phyloP scores from a whole-genome alignment of 192 early-diverging fungal genomes.

The Gamsiella multidivaricata region DNA sequence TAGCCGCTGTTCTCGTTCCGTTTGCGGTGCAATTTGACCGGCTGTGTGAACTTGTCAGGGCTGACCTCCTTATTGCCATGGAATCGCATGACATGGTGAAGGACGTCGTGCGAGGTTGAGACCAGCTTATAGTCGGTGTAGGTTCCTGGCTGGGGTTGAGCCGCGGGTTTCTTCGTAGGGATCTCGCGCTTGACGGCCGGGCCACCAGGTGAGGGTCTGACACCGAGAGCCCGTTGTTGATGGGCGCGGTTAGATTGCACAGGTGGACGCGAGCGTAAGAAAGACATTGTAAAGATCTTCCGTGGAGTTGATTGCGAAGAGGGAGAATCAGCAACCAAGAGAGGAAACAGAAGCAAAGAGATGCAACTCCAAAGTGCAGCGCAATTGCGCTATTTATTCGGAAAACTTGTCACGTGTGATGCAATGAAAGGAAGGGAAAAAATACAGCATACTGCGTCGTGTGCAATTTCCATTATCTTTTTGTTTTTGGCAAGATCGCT shows the following conservation, averaged over 20 bases:
- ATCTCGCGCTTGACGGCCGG: conserved; percentile 33
- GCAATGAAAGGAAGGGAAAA: too few relatives aligned
- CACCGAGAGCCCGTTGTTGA: conserved; percentile 14
- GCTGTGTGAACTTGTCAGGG: conserved; percentile 64
- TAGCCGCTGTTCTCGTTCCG: conserved; percentile 37
- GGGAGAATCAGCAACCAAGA: background rate
- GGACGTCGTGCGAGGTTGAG: conserved; percentile 62
- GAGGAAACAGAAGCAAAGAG: too few relatives aligned
- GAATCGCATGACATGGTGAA: conserved; percentile 77
- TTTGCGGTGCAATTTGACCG: conserved; percentile 67
- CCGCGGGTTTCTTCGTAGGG: conserved; percentile 15
- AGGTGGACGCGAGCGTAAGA: conserved; percentile 32
- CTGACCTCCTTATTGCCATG: conserved; percentile 64
- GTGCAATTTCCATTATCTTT: background rate
- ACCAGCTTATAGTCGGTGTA: conserved; percentile 74
- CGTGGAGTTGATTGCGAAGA: background rate
- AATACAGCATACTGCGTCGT: too few relatives aligned
- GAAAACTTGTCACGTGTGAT: too few relatives aligned
- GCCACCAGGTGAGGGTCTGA: background rate
- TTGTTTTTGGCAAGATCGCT: background rate
- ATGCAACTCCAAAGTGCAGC: too few relatives aligned
- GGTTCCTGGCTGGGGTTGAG: conserved; percentile 45
- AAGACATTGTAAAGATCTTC: conserved; percentile 7
- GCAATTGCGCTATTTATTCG: too few relatives aligned
- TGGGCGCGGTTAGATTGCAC: conserved; percentile 24